Evolutionary conservation across 139 green algal genomes (phyloP), one percentile per base, ranked within the genome.

Genomic region (Trebouxia sp.): DNA sequence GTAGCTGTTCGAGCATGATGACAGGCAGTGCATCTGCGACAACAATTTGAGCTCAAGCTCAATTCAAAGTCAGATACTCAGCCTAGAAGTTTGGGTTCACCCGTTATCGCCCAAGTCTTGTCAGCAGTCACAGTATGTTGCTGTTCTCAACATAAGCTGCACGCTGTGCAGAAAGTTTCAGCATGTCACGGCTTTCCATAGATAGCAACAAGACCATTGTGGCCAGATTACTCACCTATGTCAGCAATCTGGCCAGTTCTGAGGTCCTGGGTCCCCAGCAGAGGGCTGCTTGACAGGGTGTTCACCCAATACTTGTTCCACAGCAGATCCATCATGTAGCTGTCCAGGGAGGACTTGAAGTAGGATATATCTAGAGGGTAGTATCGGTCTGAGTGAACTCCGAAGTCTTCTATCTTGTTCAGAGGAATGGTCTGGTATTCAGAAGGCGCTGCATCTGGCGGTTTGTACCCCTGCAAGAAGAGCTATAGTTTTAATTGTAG

Each of bases 321-420:
- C 39, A 99, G 87, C 76, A 96, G 85, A 84, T 96, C 88, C 53
- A 99, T 88, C 79, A 98, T 85, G 79, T 93, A 87, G 10, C 87
- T 83, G 87, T 98, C 93, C 37, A 97, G 83, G 35, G 74, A 84
- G 17, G 90, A 95, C 86, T 99, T 99, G 93, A 99, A 99, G 85
- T 93, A 98, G 43, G 83, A 90, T 22, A 84, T 74, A 14, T 84
- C 53, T 30, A 84, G 42, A n/a, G 35, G 38, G 70, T 84, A 84
- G 53, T 84, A 84, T 26, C 69, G 35, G 78, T 91, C 84, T 65
- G 65, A 80, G 81, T 92, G 90, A 83, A 98, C 94, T 7, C 97
- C 97, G 90, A 98, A 99, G 86, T 99, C 97, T 88, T 99, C 97
- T 55, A 99, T 98, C 88, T 99, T 99, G 82, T 89, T 93, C 75